Evolutionary conservation across 352 stramenopile genomes (phyloP), one percentile per base, ranked within the genome.

Genomic region (Phytophthora pseudosyringae): DNA sequence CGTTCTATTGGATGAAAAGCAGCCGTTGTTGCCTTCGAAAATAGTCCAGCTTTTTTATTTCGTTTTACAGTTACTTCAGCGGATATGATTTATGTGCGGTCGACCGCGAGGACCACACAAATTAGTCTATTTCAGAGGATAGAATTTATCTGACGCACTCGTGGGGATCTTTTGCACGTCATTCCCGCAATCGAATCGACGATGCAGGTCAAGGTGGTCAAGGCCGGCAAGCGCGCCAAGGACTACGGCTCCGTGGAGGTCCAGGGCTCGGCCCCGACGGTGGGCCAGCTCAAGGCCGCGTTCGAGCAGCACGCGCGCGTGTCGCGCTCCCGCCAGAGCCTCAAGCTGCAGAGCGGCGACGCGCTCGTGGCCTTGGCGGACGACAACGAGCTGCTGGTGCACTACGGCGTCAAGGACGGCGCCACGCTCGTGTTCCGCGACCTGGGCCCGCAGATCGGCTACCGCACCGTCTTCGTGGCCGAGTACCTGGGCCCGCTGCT

Each of bases 401-500:
- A 75, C 33, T 86, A 87, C 53, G 82, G 82, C 63, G 70, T 91
- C 51, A 81, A 80, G 63, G 65, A 76, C 50, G 68, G 61, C 36
- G 57, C 71, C 35, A 76, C 79, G 60, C 69, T 93, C 15, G 68
- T 86, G 38, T 87, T 95, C 69, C 89, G 90, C 62, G 86, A 97
- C 69, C 59, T 96, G 2, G 89, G 89, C 0, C 84, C 86, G 31
- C 89, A 97, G 61, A 96, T 97, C 63, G 89, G 88, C 33, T 96
- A 96, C 73, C 82, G 88, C 47, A 96, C 85, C 2, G 89, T 97
- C 25, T 97, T 97, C 53, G 41, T 97, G 28, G 59, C 81, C 43
- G 90, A 97, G 71, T 97, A 97, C 68, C 44, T 93, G 10, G 90
- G 89, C 3, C 90, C 90, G 5, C 56, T 97, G 53, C 61, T 93